phyloP scores from a whole-genome alignment of 148 eudicot genomes.

The Beta vulgaris region DNA sequence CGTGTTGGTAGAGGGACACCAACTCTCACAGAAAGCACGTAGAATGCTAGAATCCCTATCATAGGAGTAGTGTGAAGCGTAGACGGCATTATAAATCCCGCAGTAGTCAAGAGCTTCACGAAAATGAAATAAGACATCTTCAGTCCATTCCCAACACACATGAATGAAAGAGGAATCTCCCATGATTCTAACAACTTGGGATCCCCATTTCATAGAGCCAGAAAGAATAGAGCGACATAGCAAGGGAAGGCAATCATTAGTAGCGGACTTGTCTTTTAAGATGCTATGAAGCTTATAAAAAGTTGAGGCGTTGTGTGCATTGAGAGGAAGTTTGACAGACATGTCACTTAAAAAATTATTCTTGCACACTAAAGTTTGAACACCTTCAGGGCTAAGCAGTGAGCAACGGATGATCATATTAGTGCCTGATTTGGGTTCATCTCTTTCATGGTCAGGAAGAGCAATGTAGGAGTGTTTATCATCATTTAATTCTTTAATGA shows the following conservation, averaged over 20 bases:
- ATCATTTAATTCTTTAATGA: too few species aligned
- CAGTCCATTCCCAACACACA: not conserved
- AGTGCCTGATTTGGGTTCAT: too few species aligned
- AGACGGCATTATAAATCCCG: not conserved
- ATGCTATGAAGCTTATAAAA: not conserved
- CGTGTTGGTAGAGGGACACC: not conserved
- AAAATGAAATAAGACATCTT: not conserved
- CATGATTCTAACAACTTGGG: not conserved
- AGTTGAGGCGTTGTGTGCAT: too few species aligned
- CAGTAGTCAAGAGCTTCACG: not conserved
- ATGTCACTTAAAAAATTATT: too few species aligned
- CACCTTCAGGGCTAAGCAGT: too few species aligned
- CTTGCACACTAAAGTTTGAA: too few species aligned
- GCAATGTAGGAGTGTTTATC: too few species aligned
- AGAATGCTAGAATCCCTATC: not conserved
- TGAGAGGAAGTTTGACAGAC: too few species aligned
- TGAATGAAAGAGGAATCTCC: not conserved
- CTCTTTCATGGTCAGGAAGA: too few species aligned
- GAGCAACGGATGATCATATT: too few species aligned
- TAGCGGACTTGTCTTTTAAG: not conserved
- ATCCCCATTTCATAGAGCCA: not conserved
- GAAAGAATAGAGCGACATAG: not conserved
- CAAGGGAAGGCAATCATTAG: not conserved
- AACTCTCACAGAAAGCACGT: not conserved
- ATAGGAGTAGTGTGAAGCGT: slow-evolving; percentile 8